Evolutionary conservation across 2,329 filamentous ascomycete species (phyloP).

Genomic region (Rachicladosporium sp.): DNA sequence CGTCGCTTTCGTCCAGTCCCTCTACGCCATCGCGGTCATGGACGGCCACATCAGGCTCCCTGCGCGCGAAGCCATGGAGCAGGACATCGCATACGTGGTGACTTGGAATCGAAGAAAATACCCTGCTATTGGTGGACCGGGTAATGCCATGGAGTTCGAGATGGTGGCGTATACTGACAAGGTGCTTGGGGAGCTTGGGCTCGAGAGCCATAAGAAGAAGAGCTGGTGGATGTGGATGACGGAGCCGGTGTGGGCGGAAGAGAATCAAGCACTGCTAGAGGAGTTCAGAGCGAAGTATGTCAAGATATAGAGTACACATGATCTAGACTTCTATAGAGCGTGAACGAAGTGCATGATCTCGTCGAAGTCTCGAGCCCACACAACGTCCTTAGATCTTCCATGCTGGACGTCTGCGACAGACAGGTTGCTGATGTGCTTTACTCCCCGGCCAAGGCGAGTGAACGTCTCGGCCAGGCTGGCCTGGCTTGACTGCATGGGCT

Average conservation of each 20-base stretch:
- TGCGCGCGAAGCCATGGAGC: slow-evolving; percentile 1
- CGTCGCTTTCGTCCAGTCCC: slow-evolving; percentile 17
- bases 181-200: slow-evolving; percentile 6
- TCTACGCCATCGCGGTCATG: slow-evolving; percentile 18
- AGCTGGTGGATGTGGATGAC: too few relatives aligned
- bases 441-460: slow-evolving; percentile 1
- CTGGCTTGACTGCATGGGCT: slow-evolving; percentile 13
- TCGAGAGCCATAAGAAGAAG: slow-evolving; percentile 4
- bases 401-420: too few relatives aligned
- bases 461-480: slow-evolving; percentile 24
- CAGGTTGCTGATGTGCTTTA: background rate
- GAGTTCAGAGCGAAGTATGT: too few relatives aligned
- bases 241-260: too few relatives aligned
- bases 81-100: slow-evolving; percentile 6
- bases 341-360: slow-evolving; percentile 1
- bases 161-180: slow-evolving; percentile 7
- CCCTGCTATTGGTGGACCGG: slow-evolving; percentile 3
- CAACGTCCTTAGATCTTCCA: too few relatives aligned
- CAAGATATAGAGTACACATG: too few relatives aligned
- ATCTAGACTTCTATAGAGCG: too few relatives aligned
- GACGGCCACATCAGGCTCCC: slow-evolving; percentile 9
- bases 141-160: slow-evolving; percentile 7
- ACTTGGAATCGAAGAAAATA: slow-evolving; percentile 7
- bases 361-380: slow-evolving; percentile 1
- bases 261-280: too few relatives aligned